Evolutionary conservation across 2,329 filamentous ascomycete species (phyloP).

Genomic region (Penicillium hesseltinei): DNA sequence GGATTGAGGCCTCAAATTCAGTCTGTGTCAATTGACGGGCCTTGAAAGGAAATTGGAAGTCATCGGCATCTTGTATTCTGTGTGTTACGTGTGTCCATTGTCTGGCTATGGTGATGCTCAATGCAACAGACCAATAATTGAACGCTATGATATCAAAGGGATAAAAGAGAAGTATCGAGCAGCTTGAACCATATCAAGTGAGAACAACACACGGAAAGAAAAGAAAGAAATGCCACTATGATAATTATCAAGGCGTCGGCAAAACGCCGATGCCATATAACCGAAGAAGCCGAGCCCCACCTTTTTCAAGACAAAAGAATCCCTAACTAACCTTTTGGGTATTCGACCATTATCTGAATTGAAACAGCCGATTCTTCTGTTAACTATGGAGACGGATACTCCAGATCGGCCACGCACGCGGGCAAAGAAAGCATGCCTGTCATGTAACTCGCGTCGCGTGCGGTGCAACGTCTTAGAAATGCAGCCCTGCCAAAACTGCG

Average conservation of each 20-base stretch:
- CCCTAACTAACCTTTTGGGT: neutral
- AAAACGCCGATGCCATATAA: constrained; percentile 13
- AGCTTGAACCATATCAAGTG: too few species aligned
- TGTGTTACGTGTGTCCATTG: too few species aligned
- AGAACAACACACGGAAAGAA: too few species aligned
- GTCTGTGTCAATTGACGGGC: too few species aligned
- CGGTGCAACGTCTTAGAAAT: constrained; percentile 48
- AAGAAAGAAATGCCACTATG: too few species aligned
- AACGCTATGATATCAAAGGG: too few species aligned
- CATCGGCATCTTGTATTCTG: too few species aligned
- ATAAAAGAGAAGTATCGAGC: too few species aligned
- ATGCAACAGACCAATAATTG: too few species aligned
- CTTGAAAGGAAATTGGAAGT: too few species aligned
- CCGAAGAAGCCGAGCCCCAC: constrained; percentile 20
- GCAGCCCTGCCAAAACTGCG: constrained; percentile 47
- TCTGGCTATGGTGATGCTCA: too few species aligned
- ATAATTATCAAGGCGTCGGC: neutral
- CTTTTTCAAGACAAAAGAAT: neutral
- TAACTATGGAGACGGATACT: constrained; percentile 5
- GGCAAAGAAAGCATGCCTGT: constrained; percentile 45
- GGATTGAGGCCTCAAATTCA: too few species aligned
- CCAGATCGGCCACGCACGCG: constrained; percentile 27
- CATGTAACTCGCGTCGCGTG: constrained; percentile 47
- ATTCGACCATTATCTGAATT: neutral
- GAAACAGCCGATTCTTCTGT: constrained; percentile 19